Conservation (phyloP, 2,329 filamentous ascomycete species). For the Beauveria sp. region DNA sequence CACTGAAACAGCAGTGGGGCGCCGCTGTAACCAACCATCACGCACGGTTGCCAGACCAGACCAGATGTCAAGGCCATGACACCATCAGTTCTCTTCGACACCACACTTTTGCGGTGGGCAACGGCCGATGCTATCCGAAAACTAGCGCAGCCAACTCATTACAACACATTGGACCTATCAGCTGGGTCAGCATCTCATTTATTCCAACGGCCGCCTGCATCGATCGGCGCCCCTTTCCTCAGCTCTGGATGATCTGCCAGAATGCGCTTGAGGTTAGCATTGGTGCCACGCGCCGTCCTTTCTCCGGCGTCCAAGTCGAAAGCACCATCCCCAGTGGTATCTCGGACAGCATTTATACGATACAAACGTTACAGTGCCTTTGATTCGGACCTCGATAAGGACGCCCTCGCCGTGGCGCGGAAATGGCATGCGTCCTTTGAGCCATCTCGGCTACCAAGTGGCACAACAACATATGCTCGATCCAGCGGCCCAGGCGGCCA, state of each 20-base stretch:
- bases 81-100: background rate
- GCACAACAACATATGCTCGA: slow-evolving; percentile 46
- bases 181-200: background rate
- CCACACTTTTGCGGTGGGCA: background rate
- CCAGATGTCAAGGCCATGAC: background rate
- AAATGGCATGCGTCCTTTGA: slow-evolving; percentile 42
- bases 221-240: background rate
- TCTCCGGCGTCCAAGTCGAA: background rate
- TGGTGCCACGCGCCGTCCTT: background rate
- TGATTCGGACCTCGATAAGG: slow-evolving; percentile 42
- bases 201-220: background rate
- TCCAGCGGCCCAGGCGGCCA: slow-evolving; percentile 55
- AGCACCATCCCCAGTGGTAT: background rate
- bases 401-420: slow-evolving; percentile 43
- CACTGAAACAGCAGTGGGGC: background rate
- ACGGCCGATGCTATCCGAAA: background rate
- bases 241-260: background rate
- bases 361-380: slow-evolving; percentile 38
- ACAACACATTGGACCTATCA: background rate
- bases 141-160: background rate
- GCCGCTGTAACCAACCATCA: background rate
- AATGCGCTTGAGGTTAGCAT: slow-evolving; percentile 8
- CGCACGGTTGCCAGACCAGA: background rate
- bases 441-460: slow-evolving; percentile 37
- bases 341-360: background rate